Evolutionary conservation across 2,329 filamentous ascomycete species (phyloP).

Genomic region (Microcyclospora pomicola): DNA sequence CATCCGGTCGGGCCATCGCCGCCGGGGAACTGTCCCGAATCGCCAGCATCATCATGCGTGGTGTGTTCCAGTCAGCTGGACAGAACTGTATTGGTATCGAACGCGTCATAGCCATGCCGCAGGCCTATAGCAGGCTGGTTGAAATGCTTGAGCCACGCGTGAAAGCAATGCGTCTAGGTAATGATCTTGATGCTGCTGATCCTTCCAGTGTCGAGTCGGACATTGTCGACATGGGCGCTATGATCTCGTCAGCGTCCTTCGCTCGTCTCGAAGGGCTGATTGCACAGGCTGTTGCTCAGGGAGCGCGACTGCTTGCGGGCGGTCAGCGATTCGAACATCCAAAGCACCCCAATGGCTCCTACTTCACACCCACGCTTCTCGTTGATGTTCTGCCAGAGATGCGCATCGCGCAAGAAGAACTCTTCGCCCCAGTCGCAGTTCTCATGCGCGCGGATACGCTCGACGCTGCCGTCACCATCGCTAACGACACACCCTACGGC

Average conservation of each 20-base stretch:
- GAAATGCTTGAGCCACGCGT: slow-evolving; percentile 60
- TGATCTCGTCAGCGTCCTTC: slow-evolving; percentile 71
- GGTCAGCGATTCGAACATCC: slow-evolving; percentile 62
- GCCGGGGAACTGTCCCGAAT: slow-evolving; percentile 50
- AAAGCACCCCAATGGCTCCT: slow-evolving; percentile 63
- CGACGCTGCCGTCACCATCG: slow-evolving; percentile 54
- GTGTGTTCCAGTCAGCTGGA: slow-evolving; percentile 85
- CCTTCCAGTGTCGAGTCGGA: slow-evolving; percentile 12
- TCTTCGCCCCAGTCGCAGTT: slow-evolving; percentile 83
- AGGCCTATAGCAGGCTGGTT: slow-evolving; percentile 62
- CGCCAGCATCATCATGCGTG: slow-evolving; percentile 71
- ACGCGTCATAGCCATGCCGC: slow-evolving; percentile 68
- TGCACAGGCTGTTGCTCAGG: slow-evolving; percentile 58
- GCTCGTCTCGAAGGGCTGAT: slow-evolving; percentile 63
- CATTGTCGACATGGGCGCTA: slow-evolving; percentile 67
- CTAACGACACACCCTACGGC: slow-evolving; percentile 73
- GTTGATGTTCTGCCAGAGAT: slow-evolving; percentile 78
- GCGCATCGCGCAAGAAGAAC: slow-evolving; percentile 78
- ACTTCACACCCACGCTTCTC: slow-evolving; percentile 82
- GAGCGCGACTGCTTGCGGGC: slow-evolving; percentile 69
- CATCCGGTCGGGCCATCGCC: slow-evolving; percentile 25
- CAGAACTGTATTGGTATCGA: slow-evolving; percentile 98
- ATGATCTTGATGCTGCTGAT: slow-evolving; percentile 41
- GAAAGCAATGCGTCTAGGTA: slow-evolving; percentile 60
- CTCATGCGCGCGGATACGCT: slow-evolving; percentile 61